Base-by-base conservation (phyloP, 2,329 filamentous ascomycete genomes). In the Fusarium cyanostomum region DNA sequence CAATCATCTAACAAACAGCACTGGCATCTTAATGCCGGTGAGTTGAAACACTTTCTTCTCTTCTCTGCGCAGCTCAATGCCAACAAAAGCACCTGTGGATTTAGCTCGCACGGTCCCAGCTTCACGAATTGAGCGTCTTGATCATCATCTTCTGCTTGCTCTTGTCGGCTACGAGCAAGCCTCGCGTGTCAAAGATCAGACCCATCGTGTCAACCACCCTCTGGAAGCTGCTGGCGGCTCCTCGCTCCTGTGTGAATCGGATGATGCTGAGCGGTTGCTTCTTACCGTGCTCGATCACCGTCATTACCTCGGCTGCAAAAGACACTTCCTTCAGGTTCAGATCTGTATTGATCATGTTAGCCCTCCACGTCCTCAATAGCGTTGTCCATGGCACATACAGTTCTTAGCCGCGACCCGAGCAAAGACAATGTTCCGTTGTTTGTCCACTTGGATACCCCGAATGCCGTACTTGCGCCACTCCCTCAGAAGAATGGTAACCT, bases 151-250 rank as follows among this genome's bases (percentile, higher is more conserved):
- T 89, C 65, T 82, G 81, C 76, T 88, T 90, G 51, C 77, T 79
- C 64, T 83, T 82, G 71, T 92, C 91, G 33, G 85, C 80, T 24
- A 97, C 87, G 27, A 96, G 78, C 67, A 94, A 79, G 24, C 83
- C 82, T 26, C 89, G 86, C 58, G 81, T 81, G 63, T 82, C 82
- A 73, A 96, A 87, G 13, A 92, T 85, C 16, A 85, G 81, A 65
- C 89, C 84, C 68, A 97, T 82, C 4, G 90, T 90, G 57, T 93
- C 90, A 24, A 96, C 86, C 9, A 97, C 91, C 72, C 87, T 89
- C 73, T 92, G 86, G 79, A 98, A 96, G 68, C 91, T 95, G 70
- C 90, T 95, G 33, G 92, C 93, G 2, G 94, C 94, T n/a, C 94
- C 95, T 56, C 89, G 89, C 72, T 95, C 92, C 72, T 97, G 94